Conservation (phyloP, 768 basidiomycete species). For the Polyporus arcularius region DNA sequence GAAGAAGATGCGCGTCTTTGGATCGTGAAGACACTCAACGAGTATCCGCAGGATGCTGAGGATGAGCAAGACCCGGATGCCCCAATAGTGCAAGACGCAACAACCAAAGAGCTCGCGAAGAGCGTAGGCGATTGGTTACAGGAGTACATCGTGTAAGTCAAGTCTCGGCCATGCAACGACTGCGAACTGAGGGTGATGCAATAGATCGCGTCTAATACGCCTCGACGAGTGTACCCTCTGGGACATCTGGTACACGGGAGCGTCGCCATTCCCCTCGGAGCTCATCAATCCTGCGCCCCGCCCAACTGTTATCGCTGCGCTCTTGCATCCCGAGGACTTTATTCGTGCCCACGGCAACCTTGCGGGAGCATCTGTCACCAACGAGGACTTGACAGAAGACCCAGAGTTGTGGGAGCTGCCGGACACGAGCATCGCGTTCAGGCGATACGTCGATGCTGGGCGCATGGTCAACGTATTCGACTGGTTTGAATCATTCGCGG, state of each 20-base stretch:
- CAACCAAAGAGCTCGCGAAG: conserved; percentile 13
- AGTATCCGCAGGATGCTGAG: conserved; percentile 9
- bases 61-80: neutral
- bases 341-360: conserved; percentile 21
- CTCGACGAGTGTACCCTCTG: conserved; percentile 58
- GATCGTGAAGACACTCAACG: conserved; percentile 16
- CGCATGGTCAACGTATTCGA: conserved; percentile 86
- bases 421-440: conserved; percentile 77
- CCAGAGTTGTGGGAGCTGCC: conserved; percentile 54
- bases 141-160: conserved; percentile 49
- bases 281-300: conserved; percentile 71
- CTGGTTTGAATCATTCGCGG: conserved; percentile 80
- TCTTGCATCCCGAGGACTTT: conserved; percentile 61
- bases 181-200: neutral
- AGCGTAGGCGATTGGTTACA: conserved; percentile 52
- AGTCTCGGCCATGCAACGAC: neutral
- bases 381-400: neutral
- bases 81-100: conserved; percentile 6
- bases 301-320: conserved; percentile 58
- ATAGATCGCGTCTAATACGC: conserved; percentile 44
- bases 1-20: conserved; percentile 34
- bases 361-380: neutral
- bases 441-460: conserved; percentile 75
- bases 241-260: conserved; percentile 75
- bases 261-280: conserved; percentile 67